Evolutionary conservation across 495 filamentous ascomycete species (phyloP), one percentile per base, ranked within the genome.

Genomic region (Cetradonia linearis): DNA sequence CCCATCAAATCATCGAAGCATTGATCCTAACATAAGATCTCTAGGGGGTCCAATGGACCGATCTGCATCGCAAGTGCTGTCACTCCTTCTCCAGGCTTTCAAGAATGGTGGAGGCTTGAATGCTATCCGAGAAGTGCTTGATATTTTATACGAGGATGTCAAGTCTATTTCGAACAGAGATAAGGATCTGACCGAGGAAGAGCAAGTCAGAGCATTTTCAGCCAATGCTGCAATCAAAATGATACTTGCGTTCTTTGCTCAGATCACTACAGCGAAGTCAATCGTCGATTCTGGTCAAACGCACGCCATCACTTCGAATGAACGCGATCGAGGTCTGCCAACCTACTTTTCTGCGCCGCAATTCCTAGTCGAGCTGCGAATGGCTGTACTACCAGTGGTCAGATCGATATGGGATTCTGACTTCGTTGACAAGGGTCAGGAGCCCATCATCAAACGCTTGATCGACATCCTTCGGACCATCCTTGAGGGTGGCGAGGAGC

Each of bases 301-400:
- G 27, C 73, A 79, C 50, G 78, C 83, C 40, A 78, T 95, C 63
- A 69, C 78, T 49, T 77, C 77, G 37, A 71, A 70, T 54, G 76
- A 80, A 25, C 67, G 81, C 34, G 77, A 83, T 27, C 76, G 76
- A 30, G 76, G 79, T 34, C 80, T 78, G 33, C 71, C 81, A 9
- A 87, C 95, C 67, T 81, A 80, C 63, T 90, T 88, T 66, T 78
- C 83, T 18, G 73, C 84, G 8, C 76, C 78, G 8, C 93, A 97
- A 67, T 87, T 97, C 59, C 69, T 95, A 13, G 86, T 99, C 36
- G 93, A 97, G 68, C 73, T 97, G 47, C 83, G 91, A 49, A 83
- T 88, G 76, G 80, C 85, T 33, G 82, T 96, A 48, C 69, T 96
- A n/a, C 88, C 90, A 2, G 83, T 87, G 57, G 79, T 89, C 50